A percentile compares a stretch with the other conserved stretches of the same genome.
Conservation (phyloP, 2,329 filamentous ascomycete species). For the Blastomyces percursus region DNA sequence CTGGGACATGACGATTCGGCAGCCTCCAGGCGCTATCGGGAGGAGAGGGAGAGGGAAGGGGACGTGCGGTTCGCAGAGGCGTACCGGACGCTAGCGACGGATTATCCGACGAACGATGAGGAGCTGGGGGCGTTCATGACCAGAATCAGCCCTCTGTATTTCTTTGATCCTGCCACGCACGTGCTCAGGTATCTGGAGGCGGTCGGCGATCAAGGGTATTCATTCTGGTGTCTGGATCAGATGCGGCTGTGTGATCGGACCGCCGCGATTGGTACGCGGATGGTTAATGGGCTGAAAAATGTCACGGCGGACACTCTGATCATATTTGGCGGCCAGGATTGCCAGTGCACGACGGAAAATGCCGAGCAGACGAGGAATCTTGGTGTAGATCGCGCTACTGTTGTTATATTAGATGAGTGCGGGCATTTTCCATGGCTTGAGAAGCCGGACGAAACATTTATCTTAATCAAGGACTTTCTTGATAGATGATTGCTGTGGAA, state of each 20-base stretch:
- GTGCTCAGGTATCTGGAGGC: constrained; percentile 11
- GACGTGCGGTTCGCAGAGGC: constrained; percentile 14
- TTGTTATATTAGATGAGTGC: constrained; percentile 16
- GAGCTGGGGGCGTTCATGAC: constrained; percentile 14
- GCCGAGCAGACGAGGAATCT: constrained; percentile 12
- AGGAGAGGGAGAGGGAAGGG: constrained; percentile 7
- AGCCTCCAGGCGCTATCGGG: background rate
- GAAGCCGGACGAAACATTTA: constrained; percentile 13
- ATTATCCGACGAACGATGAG: constrained; percentile 12
- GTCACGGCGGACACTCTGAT: constrained; percentile 21
- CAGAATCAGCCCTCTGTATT: constrained; percentile 18
- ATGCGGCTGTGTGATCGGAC: constrained; percentile 13
- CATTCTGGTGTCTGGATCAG: constrained; percentile 12
- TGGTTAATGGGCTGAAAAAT: constrained; percentile 14
- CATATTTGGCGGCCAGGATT: constrained; percentile 19
- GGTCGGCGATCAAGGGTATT: constrained; percentile 11
- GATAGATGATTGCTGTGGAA: constrained; percentile 1
- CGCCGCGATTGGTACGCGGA: constrained; percentile 11
- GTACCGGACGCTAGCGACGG: background rate
- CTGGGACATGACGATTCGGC: constrained; percentile 13
- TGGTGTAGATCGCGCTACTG: constrained; percentile 11
- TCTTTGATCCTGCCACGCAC: constrained; percentile 16
- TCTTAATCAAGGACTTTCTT: constrained; percentile 10
- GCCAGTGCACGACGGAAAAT: constrained; percentile 16
- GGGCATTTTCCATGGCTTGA: constrained; percentile 24